A percentile compares a stretch with the other conserved stretches of the same genome.
Evolutionary conservation across 148 eudicot genomes (phyloP).

Genomic region (Suaeda aralocaspica): DNA sequence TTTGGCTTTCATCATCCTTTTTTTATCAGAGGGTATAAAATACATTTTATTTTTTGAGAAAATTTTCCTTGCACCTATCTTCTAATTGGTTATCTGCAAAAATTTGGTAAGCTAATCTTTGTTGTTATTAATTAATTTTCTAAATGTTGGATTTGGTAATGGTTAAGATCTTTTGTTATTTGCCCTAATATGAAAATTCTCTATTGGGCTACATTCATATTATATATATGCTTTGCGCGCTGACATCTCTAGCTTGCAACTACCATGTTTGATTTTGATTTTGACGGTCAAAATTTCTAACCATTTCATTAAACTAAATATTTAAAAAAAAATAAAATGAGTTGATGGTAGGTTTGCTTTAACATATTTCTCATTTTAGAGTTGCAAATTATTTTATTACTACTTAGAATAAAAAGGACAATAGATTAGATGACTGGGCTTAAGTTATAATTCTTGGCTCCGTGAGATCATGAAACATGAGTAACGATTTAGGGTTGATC

Average conservation of each 20-base stretch:
- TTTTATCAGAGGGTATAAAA: background rate
- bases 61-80: constrained; percentile 2
- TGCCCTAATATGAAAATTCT: constrained; percentile 11
- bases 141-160: constrained; percentile 18
- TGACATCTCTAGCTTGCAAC: constrained; percentile 1
- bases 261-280: background rate
- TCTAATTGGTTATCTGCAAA: constrained; percentile 13
- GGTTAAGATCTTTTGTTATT: background rate
- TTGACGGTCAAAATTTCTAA: background rate
- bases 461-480: no score
- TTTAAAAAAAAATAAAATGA: no score
- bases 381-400: no score
- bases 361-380: no score
- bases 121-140: background rate
- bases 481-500: no score
- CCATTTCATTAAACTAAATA: no score
- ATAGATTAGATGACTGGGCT: no score
- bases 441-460: no score
- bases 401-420: no score
- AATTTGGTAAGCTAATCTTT: constrained; percentile 20
- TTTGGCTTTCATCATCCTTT: background rate
- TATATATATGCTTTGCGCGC: background rate
- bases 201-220: background rate
- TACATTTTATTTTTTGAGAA: background rate
- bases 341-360: no score